Base-by-base conservation (phyloP, 129 eudicot species). In the Dittrichia graveolens region DNA sequence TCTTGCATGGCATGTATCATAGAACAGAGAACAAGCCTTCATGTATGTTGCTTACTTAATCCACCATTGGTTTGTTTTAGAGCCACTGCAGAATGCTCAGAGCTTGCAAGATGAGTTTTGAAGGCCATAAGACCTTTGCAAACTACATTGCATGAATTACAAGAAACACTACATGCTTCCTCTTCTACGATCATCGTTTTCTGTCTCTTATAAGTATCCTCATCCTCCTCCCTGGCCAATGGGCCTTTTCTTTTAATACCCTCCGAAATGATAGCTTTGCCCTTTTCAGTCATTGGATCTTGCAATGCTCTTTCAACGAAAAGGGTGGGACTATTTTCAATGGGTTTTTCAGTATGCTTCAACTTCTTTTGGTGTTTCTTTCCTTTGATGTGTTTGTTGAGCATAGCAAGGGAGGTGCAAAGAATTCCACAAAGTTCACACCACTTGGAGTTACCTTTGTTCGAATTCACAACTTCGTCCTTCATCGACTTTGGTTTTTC, bases 111-210 rank as follows among this genome's bases (percentile, higher is more conserved):
- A 58, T 58, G 63, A 58, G 54, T 5, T 9, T 48, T 48, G 16
- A 48, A 83, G 43, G 57, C 87, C 41, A 35, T 8, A 7, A 53
- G 15, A 43, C 77, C 78, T 54, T 49, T 67, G 41, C 84, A 83
- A 40, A 39, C 79, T 77, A 83, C 82, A 58, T 72, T 83, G 77
- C 84, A 83, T 48, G 67, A 13, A 8, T 47, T 35, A 71, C 87
- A 83, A 35, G 43, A 12, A 59, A 71, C 77, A 67, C 47, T 58
- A 34, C 34, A 66, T 12, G 42, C 73, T 13, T 15, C 70, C 54
- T 69, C 83, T 59, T 75, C 49, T 66, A 75, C 45, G 18, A 39
- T 52, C 54, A 59, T 63, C 81, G 2, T 24, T 24, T 72, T 83
- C 59, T 54, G 72, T 67, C 62, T 83, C 82, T 83, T 83, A 24